phyloP scores from a whole-genome alignment of 116 monocot species.

The Phalaenopsis hybrid region DNA sequence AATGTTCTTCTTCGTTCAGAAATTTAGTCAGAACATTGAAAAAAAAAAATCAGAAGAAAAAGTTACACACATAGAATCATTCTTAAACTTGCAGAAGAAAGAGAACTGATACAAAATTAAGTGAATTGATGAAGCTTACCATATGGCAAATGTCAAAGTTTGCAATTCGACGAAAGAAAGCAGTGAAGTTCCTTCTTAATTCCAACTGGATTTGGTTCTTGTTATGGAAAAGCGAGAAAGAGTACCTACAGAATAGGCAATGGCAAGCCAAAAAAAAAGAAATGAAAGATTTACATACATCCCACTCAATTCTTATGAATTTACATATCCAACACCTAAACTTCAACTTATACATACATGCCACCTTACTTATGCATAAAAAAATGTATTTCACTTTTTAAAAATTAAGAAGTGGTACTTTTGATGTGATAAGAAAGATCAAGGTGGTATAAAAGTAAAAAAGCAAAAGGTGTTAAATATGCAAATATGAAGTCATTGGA shows the following conservation, averaged over 20 bases:
- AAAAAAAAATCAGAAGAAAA: not conserved
- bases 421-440: no score
- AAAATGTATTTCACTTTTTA: no score
- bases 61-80: not conserved
- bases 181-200: not conserved
- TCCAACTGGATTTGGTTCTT: not conserved
- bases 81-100: not conserved
- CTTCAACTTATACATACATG: no score
- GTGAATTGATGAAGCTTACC: conserved; percentile 3
- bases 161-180: not conserved
- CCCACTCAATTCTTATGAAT: no score
- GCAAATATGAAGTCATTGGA: no score
- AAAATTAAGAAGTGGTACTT: no score
- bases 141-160: not conserved
- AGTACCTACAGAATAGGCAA: not conserved
- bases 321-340: no score
- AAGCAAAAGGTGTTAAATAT: no score
- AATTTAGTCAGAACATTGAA: not conserved
- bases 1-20: not conserved
- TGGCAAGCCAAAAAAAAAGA: not conserved
- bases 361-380: no score
- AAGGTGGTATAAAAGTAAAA: no score
- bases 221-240: not conserved
- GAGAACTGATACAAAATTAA: not conserved
- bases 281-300: no score